Evolutionary conservation across 768 basidiomycete genomes (phyloP).

Genomic region (Suillus subluteus): DNA sequence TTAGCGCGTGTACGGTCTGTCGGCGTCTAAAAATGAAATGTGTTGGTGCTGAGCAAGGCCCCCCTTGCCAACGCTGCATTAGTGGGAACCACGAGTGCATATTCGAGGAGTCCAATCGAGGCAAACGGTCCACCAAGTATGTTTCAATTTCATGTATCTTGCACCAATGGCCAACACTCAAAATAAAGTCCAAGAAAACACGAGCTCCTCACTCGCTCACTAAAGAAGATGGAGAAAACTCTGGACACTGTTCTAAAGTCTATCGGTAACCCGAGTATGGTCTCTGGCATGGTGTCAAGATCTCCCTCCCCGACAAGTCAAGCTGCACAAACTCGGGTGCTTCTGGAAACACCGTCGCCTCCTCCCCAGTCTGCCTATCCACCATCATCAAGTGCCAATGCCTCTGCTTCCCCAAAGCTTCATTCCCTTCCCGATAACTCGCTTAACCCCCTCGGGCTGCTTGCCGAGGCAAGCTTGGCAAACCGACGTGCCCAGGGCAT

Average conservation of each 20-base stretch:
- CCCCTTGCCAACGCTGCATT: constrained; percentile 87
- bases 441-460: constrained; percentile 88
- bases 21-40: constrained; percentile 94
- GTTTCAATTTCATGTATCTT: constrained; percentile 24
- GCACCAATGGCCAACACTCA: constrained; percentile 33
- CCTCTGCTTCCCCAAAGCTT: constrained; percentile 75
- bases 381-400: constrained; percentile 21
- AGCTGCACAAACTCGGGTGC: constrained; percentile 53
- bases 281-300: constrained; percentile 79
- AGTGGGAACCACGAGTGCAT: constrained; percentile 87
- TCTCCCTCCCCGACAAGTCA: constrained; percentile 73
- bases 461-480: constrained; percentile 87
- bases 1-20: constrained; percentile 89
- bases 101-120: constrained; percentile 96
- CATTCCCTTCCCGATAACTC: constrained; percentile 92
- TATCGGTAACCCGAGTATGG: constrained; percentile 81
- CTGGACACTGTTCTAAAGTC: constrained; percentile 91
- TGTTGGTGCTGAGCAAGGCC: constrained; percentile 87
- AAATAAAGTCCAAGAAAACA: constrained; percentile 66
- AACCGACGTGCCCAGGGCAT: constrained; percentile 65
- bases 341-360: constrained; percentile 55
- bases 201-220: constrained; percentile 76
- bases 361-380: constrained; percentile 45
- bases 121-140: constrained; percentile 86
- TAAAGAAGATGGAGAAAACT: constrained; percentile 90